Conservation (phyloP, 768 basidiomycete species). For the Trametes coccinea region DNA sequence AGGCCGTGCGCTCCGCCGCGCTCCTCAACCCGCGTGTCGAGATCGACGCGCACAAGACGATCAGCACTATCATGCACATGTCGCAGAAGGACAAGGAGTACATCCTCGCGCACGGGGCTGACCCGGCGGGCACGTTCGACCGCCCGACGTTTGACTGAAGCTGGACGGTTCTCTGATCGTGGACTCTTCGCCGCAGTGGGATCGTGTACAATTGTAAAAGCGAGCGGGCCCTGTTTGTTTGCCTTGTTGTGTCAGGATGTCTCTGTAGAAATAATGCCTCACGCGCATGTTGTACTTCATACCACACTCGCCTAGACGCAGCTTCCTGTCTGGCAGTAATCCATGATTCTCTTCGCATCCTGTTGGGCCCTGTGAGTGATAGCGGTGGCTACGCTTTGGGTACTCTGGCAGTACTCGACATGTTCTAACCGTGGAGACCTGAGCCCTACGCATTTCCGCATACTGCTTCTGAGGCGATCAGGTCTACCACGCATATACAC, state of each 20-base stretch:
- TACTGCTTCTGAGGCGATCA: no score
- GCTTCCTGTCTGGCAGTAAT: neutral
- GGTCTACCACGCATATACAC: no score
- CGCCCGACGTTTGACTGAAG: slow-evolving; percentile 23
- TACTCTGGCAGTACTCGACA: no score
- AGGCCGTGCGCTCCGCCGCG: slow-evolving; percentile 59
- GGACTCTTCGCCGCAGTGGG: neutral
- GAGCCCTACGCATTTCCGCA: no score
- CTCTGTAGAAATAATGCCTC: neutral
- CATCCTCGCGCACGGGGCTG: slow-evolving; percentile 55
- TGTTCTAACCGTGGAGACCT: no score
- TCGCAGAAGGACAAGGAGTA: slow-evolving; percentile 62
- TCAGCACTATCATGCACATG: slow-evolving; percentile 60
- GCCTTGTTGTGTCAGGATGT: no score
- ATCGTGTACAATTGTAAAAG: neutral
- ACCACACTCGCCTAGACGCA: no score
- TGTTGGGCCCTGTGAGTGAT: no score
- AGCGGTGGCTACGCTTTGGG: no score
- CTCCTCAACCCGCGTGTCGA: slow-evolving; percentile 53
- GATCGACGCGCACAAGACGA: slow-evolving; percentile 56
- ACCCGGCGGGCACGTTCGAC: slow-evolving; percentile 24
- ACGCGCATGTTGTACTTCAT: neutral
- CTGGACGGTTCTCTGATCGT: neutral
- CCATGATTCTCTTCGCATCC: no score
- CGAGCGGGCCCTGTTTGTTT: no score